A percentile compares a stretch with the other conserved stretches of the same genome.
phyloP scores from a whole-genome alignment of 345 rosid genomes.

The Orychophragmus violaceus region DNA sequence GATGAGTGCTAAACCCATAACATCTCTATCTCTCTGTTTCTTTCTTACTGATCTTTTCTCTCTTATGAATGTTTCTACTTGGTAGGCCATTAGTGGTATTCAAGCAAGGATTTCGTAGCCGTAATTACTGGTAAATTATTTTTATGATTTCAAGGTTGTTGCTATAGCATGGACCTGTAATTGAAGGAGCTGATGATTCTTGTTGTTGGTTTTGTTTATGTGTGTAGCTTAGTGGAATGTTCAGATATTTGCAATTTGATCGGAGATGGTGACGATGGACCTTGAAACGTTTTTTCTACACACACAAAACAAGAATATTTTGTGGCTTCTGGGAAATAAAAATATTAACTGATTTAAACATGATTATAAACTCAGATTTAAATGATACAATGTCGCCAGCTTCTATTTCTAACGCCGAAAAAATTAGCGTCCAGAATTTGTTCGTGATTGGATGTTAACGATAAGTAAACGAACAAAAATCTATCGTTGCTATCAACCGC shows the following conservation, averaged over 20 bases:
- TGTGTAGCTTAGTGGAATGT: constrained; percentile 84
- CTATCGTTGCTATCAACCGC: no score
- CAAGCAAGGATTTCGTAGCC: constrained; percentile 88
- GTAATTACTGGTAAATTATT: constrained; percentile 58
- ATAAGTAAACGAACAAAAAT: no score
- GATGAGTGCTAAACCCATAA: no score
- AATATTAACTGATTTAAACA: neutral
- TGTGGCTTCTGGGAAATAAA: neutral
- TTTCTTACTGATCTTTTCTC: neutral
- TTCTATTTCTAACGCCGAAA: no score
- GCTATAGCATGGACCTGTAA: neutral
- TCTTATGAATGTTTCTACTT: neutral
- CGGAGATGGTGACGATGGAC: constrained; percentile 69
- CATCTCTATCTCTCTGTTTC: neutral
- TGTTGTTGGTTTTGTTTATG: neutral
- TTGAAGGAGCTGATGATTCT: neutral
- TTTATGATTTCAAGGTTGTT: neutral
- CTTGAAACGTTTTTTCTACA: constrained; percentile 42
- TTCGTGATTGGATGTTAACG: no score
- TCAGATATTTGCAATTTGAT: constrained; percentile 87
- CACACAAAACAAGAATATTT: no score
- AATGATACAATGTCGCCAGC: no score
- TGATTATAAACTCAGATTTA: neutral
- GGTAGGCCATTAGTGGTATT: constrained; percentile 75
- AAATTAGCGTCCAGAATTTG: no score